phyloP scores from a whole-genome alignment of 2,329 filamentous ascomycete genomes.

The Hypoxylon sp. region DNA sequence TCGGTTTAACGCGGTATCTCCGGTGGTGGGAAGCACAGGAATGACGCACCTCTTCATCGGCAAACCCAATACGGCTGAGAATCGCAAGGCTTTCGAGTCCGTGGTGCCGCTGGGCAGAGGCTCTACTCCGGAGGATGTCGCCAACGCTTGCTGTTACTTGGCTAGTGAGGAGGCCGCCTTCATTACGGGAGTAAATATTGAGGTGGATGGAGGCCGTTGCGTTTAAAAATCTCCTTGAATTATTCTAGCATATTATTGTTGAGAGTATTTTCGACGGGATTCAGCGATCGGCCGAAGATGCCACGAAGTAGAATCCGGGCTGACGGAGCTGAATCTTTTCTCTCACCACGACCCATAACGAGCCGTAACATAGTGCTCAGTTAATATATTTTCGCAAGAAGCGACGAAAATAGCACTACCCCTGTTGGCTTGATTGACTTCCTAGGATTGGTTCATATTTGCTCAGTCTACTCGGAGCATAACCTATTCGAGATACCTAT shows the following conservation, averaged over 20 bases:
- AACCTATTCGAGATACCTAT: not conserved
- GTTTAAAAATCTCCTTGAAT: slow-evolving; percentile 42
- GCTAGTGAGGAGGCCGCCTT: slow-evolving; percentile 80
- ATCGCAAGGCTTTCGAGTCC: slow-evolving; percentile 68
- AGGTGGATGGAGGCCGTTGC: slow-evolving; percentile 62
- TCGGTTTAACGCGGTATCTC: slow-evolving; percentile 79
- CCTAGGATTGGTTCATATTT: slow-evolving; percentile 16
- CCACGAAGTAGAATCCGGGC: slow-evolving; percentile 7
- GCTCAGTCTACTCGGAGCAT: slow-evolving; percentile 6
- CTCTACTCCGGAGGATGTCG: slow-evolving; percentile 75
- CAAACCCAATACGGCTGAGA: slow-evolving; percentile 74
- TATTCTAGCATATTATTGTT: not conserved
- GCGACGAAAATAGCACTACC: slow-evolving; percentile 28
- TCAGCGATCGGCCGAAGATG: slow-evolving; percentile 22
- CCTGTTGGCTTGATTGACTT: not conserved
- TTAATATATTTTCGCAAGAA: slow-evolving; percentile 29
- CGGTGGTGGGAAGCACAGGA: slow-evolving; percentile 76
- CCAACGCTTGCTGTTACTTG: slow-evolving; percentile 78
- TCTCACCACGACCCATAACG: slow-evolving; percentile 1
- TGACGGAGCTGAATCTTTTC: slow-evolving; percentile 13
- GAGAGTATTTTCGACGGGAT: slow-evolving; percentile 6
- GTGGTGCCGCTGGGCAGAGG: slow-evolving; percentile 69
- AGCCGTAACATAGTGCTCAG: slow-evolving; percentile 16
- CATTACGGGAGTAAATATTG: slow-evolving; percentile 79
- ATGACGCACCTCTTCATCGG: slow-evolving; percentile 71